Base-by-base conservation (phyloP, 1,284 basidiomycete genomes). In the Golubevia pallescens region DNA sequence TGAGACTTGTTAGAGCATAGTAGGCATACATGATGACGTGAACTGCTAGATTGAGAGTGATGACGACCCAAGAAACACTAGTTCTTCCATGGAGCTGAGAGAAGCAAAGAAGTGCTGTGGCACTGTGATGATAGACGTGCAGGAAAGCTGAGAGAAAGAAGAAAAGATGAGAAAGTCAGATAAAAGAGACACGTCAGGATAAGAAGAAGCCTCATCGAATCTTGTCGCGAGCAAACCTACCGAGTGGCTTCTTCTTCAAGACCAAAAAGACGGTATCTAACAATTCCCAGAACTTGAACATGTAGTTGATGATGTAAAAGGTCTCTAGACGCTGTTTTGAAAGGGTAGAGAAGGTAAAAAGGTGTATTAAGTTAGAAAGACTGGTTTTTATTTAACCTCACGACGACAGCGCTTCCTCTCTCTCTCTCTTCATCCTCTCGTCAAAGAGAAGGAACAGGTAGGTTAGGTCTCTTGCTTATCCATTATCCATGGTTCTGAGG, bases 251-350 rank as follows among this genome's bases (percentile, higher is more conserved):
- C 90, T 97, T 97, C 90, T 97, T 98, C 80, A 96, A 88, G n/a
- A 93, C 93, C 75, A 99, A 91, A 90, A 98, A 98, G 73, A 97
- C 90, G 4, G 96, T 97, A 89, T 98, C 96, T 70, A 96, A 86
- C 66, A 97, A 90, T 88, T 98, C 95, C 67, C 69, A 87, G 85
- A 94, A 95, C 87, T 96, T 95, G 90, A 96, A 93, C 87, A 92
- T 94, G 88, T 98, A 99, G 89, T 98, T 99, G 89, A 98, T 90
- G 89, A 98, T 94, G 89, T 98, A 98, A 88, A 93, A 97, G 1
- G 84, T 85, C 66, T 86, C 83, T 54, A 81, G 71, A 66, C 73
- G 68, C 52, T 58, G 48, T 32, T 62, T 24, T 16, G 28, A 14
- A 23, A 62, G 80, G 93, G 13, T 53, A 20, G 55, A 28, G 60